Percentiles rank a stretch among this genome's conserved stretches.
These are phyloP conservation scores for Cyberlindnera mississippiensis DNA, from an alignment of 805 yeast species.

Conservation along the genomic window DNA sequence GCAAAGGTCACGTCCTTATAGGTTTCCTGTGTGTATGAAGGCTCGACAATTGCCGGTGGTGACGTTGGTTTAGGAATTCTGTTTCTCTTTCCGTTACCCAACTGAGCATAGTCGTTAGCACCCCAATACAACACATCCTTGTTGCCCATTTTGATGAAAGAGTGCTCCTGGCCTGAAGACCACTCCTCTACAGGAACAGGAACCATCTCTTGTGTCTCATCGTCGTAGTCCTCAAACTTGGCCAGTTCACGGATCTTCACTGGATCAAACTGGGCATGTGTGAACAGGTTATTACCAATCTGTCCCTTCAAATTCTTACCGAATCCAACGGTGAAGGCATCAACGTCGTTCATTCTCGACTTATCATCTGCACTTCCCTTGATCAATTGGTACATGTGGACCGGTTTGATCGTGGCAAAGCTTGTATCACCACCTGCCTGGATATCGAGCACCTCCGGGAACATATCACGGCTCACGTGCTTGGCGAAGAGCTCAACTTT, in stretches of 20 bases:
- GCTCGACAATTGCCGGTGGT: constrained; percentile 58
- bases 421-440: constrained; percentile 71
- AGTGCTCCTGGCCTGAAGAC: constrained; percentile 64
- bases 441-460: constrained; percentile 48
- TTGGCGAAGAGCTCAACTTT: constrained; percentile 39
- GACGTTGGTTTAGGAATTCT: constrained; percentile 52
- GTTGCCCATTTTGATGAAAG: constrained; percentile 53
- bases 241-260: constrained; percentile 40
- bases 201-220: constrained; percentile 35
- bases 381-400: constrained; percentile 29
- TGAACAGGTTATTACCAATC: constrained; percentile 71
- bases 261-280: constrained; percentile 73
- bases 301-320: constrained; percentile 89
- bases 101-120: constrained; percentile 74
- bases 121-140: constrained; percentile 80
- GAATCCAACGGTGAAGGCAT: constrained; percentile 49
- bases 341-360: constrained; percentile 22
- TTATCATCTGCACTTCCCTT: constrained; percentile 19
- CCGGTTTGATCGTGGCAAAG: constrained; percentile 41
- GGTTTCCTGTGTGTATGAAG: constrained; percentile 32
- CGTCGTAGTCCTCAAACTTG: constrained; percentile 53
- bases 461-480: constrained; percentile 38
- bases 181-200: constrained; percentile 48
- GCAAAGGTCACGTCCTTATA: constrained; percentile 33
- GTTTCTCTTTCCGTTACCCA: constrained; percentile 74